phyloP scores from a whole-genome alignment of 352 stramenopile genomes.

The Pythium periplocum region DNA sequence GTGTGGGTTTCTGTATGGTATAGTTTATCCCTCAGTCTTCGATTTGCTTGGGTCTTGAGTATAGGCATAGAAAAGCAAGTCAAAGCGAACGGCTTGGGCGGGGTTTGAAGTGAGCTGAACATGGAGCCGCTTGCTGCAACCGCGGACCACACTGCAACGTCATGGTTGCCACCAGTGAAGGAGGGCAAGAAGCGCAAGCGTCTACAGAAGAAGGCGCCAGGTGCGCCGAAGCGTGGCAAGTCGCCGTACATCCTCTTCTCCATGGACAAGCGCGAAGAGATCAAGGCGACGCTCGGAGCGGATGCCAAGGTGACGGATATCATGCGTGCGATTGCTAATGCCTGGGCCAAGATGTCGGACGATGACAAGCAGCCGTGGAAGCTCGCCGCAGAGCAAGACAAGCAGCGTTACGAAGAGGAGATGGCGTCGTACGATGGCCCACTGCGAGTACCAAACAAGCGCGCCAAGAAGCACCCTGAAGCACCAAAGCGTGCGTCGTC shows the following conservation, averaged over 20 bases:
- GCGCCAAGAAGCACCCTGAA: conserved; percentile 93
- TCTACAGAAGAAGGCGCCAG: conserved; percentile 86
- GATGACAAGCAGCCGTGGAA: conserved; percentile 93
- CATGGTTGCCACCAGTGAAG: conserved; percentile 65
- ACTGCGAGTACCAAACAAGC: conserved; percentile 89
- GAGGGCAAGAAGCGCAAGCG: conserved; percentile 87
- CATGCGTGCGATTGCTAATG: conserved; percentile 89
- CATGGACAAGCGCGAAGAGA: conserved; percentile 89
- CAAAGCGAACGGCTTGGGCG: conserved; percentile 15
- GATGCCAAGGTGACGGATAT: conserved; percentile 90
- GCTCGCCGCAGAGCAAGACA: conserved; percentile 88
- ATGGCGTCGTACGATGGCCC: conserved; percentile 91
- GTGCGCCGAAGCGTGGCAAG: conserved; percentile 86
- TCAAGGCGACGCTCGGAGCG: conserved; percentile 81
- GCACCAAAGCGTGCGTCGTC: conserved; percentile 93
- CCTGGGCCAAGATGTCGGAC: conserved; percentile 85
- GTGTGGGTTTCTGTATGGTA: conserved; percentile 67
- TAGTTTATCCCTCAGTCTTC: conserved; percentile 71
- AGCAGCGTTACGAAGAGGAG: conserved; percentile 92
- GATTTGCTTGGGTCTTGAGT: conserved; percentile 67
- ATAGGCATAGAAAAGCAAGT: conserved; percentile 77
- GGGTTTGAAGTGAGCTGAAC: conserved; percentile 10
- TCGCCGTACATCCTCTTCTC: conserved; percentile 91
- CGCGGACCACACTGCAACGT: conserved; percentile 52
- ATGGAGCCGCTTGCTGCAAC: conserved; percentile 70